Conservation (phyloP, 495 filamentous ascomycete species). For the Tuber melanosporum region DNA sequence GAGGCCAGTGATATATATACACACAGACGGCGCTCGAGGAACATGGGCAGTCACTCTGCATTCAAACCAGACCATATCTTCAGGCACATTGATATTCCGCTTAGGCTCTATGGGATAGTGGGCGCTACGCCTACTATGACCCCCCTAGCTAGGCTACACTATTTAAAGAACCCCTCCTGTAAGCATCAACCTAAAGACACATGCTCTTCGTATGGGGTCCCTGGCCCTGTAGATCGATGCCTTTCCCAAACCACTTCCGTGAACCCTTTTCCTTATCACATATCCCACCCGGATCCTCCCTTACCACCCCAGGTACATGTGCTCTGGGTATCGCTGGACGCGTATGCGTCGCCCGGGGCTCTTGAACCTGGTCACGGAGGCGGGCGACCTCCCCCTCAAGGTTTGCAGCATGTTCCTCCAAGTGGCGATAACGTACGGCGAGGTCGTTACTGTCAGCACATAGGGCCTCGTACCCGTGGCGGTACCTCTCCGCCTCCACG, state of each 20-base stretch:
- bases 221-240: not conserved
- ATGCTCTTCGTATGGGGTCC: not conserved
- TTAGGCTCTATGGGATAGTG: no score
- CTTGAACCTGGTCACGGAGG: not conserved
- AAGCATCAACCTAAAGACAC: no score
- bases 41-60: not conserved
- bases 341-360: not conserved
- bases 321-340: not conserved
- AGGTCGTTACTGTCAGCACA: not conserved
- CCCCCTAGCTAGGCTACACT: not conserved
- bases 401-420: not conserved
- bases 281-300: not conserved
- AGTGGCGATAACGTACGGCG: not conserved
- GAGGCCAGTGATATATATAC: not conserved
- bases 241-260: not conserved
- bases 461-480: not conserved
- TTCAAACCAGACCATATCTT: not conserved
- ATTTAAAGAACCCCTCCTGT: not conserved
- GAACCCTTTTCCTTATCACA: not conserved
- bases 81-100: no score
- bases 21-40: not conserved
- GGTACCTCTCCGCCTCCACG: not conserved
- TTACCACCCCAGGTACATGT: not conserved
- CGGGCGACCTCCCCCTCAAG: not conserved
- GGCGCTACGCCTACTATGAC: no score